phyloP scores from a whole-genome alignment of 148 eudicot species.

The Vaccinium corymbosum region DNA sequence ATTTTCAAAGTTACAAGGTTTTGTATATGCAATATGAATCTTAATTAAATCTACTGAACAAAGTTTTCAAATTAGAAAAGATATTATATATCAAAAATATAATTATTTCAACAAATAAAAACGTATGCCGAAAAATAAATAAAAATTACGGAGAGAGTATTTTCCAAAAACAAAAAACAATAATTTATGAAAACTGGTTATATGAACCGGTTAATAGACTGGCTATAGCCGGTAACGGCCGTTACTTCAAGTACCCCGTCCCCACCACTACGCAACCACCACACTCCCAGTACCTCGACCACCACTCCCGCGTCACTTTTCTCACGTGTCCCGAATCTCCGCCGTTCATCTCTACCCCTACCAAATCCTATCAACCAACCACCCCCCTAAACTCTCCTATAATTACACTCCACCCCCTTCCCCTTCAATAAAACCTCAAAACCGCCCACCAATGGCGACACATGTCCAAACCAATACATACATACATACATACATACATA shows the following conservation, averaged over 20 bases:
- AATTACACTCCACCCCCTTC: slow-evolving; percentile 17
- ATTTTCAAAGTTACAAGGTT: too few species aligned
- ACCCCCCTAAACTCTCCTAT: slow-evolving; percentile 14
- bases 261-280: slow-evolving; percentile 20
- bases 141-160: too few species aligned
- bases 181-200: not conserved
- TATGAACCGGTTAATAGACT: not conserved
- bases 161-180: too few species aligned
- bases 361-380: slow-evolving; percentile 3
- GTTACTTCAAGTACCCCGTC: slow-evolving; percentile 13
- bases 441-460: slow-evolving; percentile 9
- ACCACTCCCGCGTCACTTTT: slow-evolving; percentile 1
- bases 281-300: not conserved
- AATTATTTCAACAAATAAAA: too few species aligned
- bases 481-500: not conserved
- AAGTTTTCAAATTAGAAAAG: too few species aligned
- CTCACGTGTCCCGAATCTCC: slow-evolving; percentile 25
- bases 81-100: too few species aligned
- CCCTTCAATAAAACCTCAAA: not conserved
- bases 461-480: not conserved
- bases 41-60: too few species aligned
- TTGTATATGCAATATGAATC: too few species aligned
- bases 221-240: slow-evolving; percentile 18
- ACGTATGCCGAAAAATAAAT: too few species aligned
- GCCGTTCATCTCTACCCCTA: slow-evolving; percentile 7